phyloP scores from a whole-genome alignment of 352 stramenopile species.

The Blastocystis sp. region DNA sequence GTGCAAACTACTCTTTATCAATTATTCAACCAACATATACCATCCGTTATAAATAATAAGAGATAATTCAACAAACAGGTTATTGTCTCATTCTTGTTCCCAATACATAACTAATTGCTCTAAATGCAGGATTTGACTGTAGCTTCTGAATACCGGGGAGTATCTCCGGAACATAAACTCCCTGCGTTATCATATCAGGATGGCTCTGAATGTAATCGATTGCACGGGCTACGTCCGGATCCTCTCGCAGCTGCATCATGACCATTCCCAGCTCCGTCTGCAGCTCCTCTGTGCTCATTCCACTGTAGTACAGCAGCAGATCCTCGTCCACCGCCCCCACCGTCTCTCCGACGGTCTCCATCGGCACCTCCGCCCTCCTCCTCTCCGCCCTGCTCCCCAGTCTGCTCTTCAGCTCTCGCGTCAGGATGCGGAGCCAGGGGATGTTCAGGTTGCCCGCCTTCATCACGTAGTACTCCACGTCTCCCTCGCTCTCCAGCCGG shows the following conservation, averaged over 20 bases:
- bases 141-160: not conserved
- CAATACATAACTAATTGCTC: not conserved
- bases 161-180: not conserved
- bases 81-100: not conserved
- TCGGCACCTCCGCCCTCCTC: not conserved
- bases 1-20: not conserved
- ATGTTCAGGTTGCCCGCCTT: conserved; percentile 37
- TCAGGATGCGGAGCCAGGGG: not conserved
- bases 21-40: not conserved
- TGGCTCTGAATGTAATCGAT: not conserved
- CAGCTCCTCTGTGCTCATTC: not conserved
- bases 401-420: not conserved
- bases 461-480: not conserved
- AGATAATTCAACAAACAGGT: not conserved
- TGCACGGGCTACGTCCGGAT: not conserved
- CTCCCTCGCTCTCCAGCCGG: not conserved
- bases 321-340: not conserved
- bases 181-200: not conserved
- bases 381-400: not conserved
- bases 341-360: not conserved
- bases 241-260: not conserved
- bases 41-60: not conserved
- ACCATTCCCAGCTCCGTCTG: not conserved
- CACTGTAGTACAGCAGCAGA: not conserved
- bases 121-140: not conserved